Base-by-base conservation (phyloP, 495 filamentous ascomycete genomes). In the Penicillium diatomitis region DNA sequence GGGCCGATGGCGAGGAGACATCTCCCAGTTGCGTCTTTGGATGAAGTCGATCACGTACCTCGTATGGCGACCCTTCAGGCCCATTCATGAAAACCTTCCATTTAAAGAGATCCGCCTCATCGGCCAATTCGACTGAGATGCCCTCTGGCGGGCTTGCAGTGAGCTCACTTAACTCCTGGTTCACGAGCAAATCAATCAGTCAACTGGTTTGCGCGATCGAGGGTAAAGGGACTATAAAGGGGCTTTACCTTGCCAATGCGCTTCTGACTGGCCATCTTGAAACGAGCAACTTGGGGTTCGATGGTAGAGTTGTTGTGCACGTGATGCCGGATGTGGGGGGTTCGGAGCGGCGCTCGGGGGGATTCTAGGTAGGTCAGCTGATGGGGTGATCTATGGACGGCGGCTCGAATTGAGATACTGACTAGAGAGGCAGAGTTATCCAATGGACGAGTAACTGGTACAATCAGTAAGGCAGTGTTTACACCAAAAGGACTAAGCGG, bases 21-120 rank as follows among this genome's bases (percentile, higher is more conserved):
- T 4, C n/a, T 4, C 2, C 4, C 3, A 6, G 36, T 8, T 20
- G 20, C 20, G 20, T 20, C 20, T 20, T 20, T 20, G 20, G 2
- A 20, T 20, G 20, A 20, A 20, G 20, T 20, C 20, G 20, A 20
- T 20, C 20, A 39, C 35, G 9, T 73, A 88, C 86, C 43, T 82
- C 72, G 66, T 88, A 96, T 20, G 81, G 69, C 4, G 86, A 85
- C 33, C 72, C 71, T 50, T 83, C 72, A 0, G 89, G 89, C 0
- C 86, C 90, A 10, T 80, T 76, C 67, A 97, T 82, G 32, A 73
- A 67, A 52, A 92, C 77, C 55, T 86, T 82, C 92, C 92, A 98
- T 39, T 80, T 79, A 73, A 86, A 83, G 33, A 98, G 67, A 72
- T 96, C 79, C n/a, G 74, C 65, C 46, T 89, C 85, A 50, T 83